Conservation (phyloP, 73 alveolate genomes). For the Paramecium octaurelia region DNA sequence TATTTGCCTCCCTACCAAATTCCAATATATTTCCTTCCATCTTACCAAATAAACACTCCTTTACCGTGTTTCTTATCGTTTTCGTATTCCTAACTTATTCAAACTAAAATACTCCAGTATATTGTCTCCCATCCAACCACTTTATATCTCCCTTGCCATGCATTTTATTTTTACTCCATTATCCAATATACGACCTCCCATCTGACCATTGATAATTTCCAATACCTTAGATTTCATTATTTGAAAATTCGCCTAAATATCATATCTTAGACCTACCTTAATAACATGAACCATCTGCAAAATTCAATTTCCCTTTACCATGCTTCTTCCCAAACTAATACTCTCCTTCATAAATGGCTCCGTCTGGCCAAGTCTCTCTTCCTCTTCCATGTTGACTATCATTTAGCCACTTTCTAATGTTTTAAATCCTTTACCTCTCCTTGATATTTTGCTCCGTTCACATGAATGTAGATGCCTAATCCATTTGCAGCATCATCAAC, state of each 20-base stretch:
- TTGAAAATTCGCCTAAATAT: slow-evolving; percentile 33
- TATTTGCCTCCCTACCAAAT: slow-evolving; percentile 68
- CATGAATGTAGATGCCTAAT: slow-evolving; percentile 51
- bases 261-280: slow-evolving; percentile 42
- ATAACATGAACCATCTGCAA: slow-evolving; percentile 74
- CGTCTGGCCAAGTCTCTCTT: slow-evolving; percentile 74
- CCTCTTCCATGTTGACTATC: slow-evolving; percentile 78
- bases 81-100: slow-evolving; percentile 32
- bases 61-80: slow-evolving; percentile 76
- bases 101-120: slow-evolving; percentile 61
- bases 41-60: slow-evolving; percentile 72
- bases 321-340: slow-evolving; percentile 57
- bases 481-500: slow-evolving; percentile 65
- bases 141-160: slow-evolving; percentile 72
- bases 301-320: slow-evolving; percentile 53
- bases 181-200: slow-evolving; percentile 69
- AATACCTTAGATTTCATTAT: slow-evolving; percentile 70
- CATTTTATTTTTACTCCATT: slow-evolving; percentile 75
- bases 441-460: slow-evolving; percentile 67
- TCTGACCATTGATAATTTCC: slow-evolving; percentile 77
- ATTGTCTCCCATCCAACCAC: slow-evolving; percentile 77
- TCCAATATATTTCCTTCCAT: slow-evolving; percentile 63
- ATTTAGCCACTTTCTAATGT: slow-evolving; percentile 59
- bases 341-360: slow-evolving; percentile 68
- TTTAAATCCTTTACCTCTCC: slow-evolving; percentile 36